Evolutionary conservation across 73 alveolate species (phyloP), one percentile per base, ranked within the genome.

Genomic region (Paraurostyla sp.): DNA sequence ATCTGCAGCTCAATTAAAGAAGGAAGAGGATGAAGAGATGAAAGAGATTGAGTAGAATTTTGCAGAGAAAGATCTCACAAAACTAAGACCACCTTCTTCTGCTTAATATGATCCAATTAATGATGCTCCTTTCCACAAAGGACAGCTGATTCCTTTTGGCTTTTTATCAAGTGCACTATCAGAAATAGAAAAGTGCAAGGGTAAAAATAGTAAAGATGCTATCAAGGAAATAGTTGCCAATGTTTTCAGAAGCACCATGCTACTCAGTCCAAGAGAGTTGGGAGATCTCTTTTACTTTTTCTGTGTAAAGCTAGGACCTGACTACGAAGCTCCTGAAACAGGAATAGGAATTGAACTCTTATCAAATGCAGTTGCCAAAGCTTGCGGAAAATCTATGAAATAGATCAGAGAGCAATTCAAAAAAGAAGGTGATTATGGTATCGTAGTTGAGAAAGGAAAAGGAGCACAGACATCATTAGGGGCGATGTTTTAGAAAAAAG

Each of bases 271-370:
- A 30, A 58, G 65, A 1, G 98, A 96, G 87, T 82, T 94, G 25
- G 92, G 93, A 22, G 87, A 71, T 59, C 71, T 96, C 20, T 98
- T 95, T 68, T 96, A 97, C 80, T 97, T 98, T 94, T 93, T 98
- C 91, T 91, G 96, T 73, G 92, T 97, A 7, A 97, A 95, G 94
- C 95, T 98, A 30, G 99, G 98, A 6, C 99, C 99, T 16, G 99
- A 97, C 69, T 98, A 97, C 91, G 96, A 93, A 54, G 96, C 97
- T 20, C 92, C 94, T 54, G 99, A 98, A 85, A 92, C 98, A 45
- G 99, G 99, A 0, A 93, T 98, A 51, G 99, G 99, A 6, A 88
- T 95, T 46, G 99, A 97, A 92, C 89, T 96, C 30, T 88, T 97
- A 18, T 88, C 93, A 51, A 98, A 97, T 73, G 96, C 99, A 16